Conservation (phyloP, 208 protist genomes). For the Crithidia thermophila region DNA sequence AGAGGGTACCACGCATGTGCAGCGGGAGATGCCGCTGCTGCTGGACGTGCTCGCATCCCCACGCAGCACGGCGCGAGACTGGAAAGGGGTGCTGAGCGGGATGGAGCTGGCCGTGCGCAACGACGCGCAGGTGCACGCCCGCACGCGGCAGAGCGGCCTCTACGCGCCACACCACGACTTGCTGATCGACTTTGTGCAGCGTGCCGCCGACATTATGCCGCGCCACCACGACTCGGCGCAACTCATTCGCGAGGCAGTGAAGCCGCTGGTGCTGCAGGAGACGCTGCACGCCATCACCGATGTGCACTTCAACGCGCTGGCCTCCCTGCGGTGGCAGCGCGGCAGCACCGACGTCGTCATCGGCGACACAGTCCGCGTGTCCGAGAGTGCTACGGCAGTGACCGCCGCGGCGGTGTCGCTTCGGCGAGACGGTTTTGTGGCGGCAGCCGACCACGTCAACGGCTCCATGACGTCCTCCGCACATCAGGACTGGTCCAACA, state of each 20-base stretch:
- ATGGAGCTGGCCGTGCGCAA: slow-evolving; percentile 43
- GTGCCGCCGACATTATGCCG: slow-evolving; percentile 49
- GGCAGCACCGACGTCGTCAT: slow-evolving; percentile 40
- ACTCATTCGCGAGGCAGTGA: slow-evolving; percentile 69
- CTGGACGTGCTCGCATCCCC: slow-evolving; percentile 47
- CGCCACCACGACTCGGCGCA: slow-evolving; percentile 71
- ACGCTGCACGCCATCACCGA: slow-evolving; percentile 70
- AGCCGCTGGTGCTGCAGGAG: slow-evolving; percentile 63
- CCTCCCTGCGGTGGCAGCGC: slow-evolving; percentile 68
- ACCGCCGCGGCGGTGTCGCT: neutral
- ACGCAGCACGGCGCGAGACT: slow-evolving; percentile 39
- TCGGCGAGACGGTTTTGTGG: slow-evolving; percentile 55
- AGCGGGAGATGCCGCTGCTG: slow-evolving; percentile 62
- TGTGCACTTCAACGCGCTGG: slow-evolving; percentile 83
- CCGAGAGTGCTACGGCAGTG: neutral
- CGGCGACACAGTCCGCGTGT: slow-evolving; percentile 63
- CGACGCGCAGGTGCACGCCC: slow-evolving; percentile 45
- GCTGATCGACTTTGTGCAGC: slow-evolving; percentile 73
- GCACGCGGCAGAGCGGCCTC: slow-evolving; percentile 56
- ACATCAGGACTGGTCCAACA: slow-evolving; percentile 56
- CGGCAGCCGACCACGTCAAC: slow-evolving; percentile 71
- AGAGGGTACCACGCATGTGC: slow-evolving; percentile 61
- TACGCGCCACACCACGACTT: slow-evolving; percentile 78
- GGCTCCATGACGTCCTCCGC: slow-evolving; percentile 49
- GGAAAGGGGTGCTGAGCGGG: slow-evolving; percentile 34